Evolutionary conservation across 2,329 filamentous ascomycete species (phyloP).

Genomic region (Pyrenochaeta sp.): DNA sequence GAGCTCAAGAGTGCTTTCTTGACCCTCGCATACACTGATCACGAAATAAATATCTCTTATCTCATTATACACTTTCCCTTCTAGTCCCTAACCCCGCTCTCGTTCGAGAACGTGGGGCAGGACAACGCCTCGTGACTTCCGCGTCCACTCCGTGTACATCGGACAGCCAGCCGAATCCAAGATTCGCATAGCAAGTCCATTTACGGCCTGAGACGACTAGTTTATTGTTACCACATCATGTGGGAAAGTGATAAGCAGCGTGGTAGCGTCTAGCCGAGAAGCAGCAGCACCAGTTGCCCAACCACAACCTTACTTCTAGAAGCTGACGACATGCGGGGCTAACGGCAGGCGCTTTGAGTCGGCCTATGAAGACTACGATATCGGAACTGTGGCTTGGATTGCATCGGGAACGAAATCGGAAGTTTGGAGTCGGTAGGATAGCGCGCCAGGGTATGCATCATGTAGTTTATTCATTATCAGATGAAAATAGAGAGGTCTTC

Average conservation of each 20-base stretch:
- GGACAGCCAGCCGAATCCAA: conserved; percentile 25
- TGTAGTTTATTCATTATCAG: no score
- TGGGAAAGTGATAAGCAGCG: conserved; percentile 16
- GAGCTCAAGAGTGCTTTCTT: neutral
- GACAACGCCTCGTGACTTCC: conserved; percentile 27
- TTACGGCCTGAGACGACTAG: neutral
- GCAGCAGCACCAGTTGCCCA: conserved; percentile 3
- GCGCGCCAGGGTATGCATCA: no score
- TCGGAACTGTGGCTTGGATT: conserved; percentile 1
- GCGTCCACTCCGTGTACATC: conserved; percentile 23
- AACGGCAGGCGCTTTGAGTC: conserved; percentile 14
- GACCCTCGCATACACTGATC: neutral
- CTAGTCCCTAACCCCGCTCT: conserved; percentile 27
- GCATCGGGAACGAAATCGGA: neutral
- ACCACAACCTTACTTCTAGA: conserved; percentile 5
- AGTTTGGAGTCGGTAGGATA: no score
- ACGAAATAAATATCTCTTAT: conserved; percentile 22
- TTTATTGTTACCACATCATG: conserved; percentile 3
- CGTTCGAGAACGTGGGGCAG: conserved; percentile 22
- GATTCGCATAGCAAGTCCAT: conserved; percentile 19
- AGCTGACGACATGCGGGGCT: conserved; percentile 20
- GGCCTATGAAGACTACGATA: conserved; percentile 13
- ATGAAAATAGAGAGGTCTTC: no score
- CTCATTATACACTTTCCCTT: conserved; percentile 19
- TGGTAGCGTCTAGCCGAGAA: no score